phyloP scores from a whole-genome alignment of 2,329 filamentous ascomycete species.

The Paradendryphiella salina region DNA sequence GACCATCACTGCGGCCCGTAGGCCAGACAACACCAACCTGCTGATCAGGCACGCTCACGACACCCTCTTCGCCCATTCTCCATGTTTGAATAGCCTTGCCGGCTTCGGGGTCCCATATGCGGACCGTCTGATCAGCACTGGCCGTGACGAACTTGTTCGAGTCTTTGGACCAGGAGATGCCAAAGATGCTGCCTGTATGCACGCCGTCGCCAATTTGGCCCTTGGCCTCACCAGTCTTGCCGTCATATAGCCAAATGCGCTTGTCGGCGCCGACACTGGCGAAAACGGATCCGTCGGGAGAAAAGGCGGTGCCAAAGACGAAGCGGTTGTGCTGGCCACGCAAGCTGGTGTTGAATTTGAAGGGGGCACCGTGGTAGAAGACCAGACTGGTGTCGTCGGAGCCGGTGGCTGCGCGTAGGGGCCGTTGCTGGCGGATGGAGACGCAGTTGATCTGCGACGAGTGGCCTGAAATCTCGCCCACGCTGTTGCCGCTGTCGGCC shows the following conservation, averaged over 20 bases:
- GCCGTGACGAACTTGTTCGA: conserved; percentile 86
- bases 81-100: conserved; percentile 79
- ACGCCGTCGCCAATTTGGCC: conserved; percentile 77
- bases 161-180: conserved; percentile 85
- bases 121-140: conserved; percentile 91
- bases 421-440: conserved; percentile 83
- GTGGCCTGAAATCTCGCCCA: conserved; percentile 92
- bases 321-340: conserved; percentile 83
- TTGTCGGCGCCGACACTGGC: conserved; percentile 92
- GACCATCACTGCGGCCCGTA: conserved; percentile 75
- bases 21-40: conserved; percentile 96
- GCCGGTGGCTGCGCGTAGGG: conserved; percentile 87
- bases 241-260: conserved; percentile 92
- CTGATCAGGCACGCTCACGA: conserved; percentile 75
- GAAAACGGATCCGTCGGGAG: conserved; percentile 78
- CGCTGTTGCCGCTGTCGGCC: conserved; percentile 86
- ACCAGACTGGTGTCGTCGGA: conserved; percentile 88
- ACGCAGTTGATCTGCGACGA: conserved; percentile 89
- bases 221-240: conserved; percentile 86
- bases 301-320: conserved; percentile 84
- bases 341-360: conserved; percentile 90
- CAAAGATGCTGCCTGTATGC: conserved; percentile 91
- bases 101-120: conserved; percentile 86
- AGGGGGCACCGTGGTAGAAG: conserved; percentile 91
- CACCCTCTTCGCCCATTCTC: conserved; percentile 76